Evolutionary conservation across 768 basidiomycete species (phyloP).

Genomic region (Suillus brevipes): DNA sequence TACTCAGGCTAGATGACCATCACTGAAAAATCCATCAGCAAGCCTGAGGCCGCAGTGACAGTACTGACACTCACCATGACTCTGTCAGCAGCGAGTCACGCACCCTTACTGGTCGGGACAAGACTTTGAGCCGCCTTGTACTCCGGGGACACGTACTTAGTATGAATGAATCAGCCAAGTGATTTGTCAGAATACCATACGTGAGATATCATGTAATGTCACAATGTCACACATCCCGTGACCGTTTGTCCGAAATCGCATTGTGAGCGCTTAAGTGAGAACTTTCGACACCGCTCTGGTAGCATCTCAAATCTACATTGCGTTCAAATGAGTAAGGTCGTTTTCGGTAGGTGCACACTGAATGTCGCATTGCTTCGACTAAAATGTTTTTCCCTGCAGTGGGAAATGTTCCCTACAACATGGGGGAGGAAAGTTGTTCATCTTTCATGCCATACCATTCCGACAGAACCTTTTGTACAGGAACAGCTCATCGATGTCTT

Average conservation of each 20-base stretch:
- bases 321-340: conserved; percentile 62
- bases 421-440: conserved; percentile 60
- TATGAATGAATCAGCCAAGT: not conserved
- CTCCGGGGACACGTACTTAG: not conserved
- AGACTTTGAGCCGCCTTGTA: not conserved
- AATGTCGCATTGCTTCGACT: not conserved
- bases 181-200: not conserved
- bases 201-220: not conserved
- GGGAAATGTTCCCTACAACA: conserved; percentile 89
- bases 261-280: not conserved
- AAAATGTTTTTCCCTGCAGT: conserved; percentile 41
- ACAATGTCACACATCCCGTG: not conserved
- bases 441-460: conserved; percentile 11
- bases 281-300: not conserved
- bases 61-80: not conserved
- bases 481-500: conserved; percentile 87
- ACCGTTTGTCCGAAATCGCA: not conserved
- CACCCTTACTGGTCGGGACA: not conserved
- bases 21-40: not conserved
- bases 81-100: not conserved
- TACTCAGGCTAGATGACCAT: too few species aligned
- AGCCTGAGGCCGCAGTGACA: not conserved
- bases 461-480: conserved; percentile 29
- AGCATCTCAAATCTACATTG: not conserved
- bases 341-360: conserved; percentile 54